Base-by-base conservation (phyloP, 176 grass and related monocot genomes). In the Eleusine coracana region DNA sequence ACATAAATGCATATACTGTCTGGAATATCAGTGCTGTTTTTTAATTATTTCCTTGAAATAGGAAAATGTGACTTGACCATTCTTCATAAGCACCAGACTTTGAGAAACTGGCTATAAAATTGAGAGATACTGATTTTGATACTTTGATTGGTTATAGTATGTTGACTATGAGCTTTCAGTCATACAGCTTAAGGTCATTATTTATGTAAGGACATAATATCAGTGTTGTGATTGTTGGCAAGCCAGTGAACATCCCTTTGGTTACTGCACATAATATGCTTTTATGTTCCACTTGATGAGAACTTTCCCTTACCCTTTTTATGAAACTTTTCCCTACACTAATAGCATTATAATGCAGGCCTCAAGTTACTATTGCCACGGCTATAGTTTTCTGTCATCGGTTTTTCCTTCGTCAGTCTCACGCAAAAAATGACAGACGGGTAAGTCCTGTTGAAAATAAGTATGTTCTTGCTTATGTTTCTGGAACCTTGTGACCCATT, bases 291-390 rank as follows among this genome's bases (percentile, higher is more conserved):
- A 80, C 58, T 46, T 56, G 48, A 20, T 59, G 31, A 0, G 31
- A 34, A 34, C 31, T 34, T 34, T 34, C 2, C 31, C 31, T 34
- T 34, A 75, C 75, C 39, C 71, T 42, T 56, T n/a, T n/a, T 86
- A 46, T 34, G 20, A 36, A 21, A 0, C 1, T 46, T 38, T 74
- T 55, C 10, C 51, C 61, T 74, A 69, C 49, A 61, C 18, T 38
- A 73, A 83, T 74, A 13, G 8, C 36, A 70, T 88, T 82, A 60
- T 85, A 40, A 75, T 92, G 34, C 55, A 97, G 94, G 81, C 94
- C 92, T 70, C 94, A 94, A 80, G 92, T 97, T 78, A 97, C 94
- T 40, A 97, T 97, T 86, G 92, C 94, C 86, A 94, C 92, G 62
- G 94, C 94, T 68, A 87, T 94, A 73, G 87, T 94, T 66, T 97